A percentile compares a stretch with the other conserved stretches of the same genome.
phyloP scores from a whole-genome alignment of 2,329 filamentous ascomycete genomes.

The Metarhizium robertsii region DNA sequence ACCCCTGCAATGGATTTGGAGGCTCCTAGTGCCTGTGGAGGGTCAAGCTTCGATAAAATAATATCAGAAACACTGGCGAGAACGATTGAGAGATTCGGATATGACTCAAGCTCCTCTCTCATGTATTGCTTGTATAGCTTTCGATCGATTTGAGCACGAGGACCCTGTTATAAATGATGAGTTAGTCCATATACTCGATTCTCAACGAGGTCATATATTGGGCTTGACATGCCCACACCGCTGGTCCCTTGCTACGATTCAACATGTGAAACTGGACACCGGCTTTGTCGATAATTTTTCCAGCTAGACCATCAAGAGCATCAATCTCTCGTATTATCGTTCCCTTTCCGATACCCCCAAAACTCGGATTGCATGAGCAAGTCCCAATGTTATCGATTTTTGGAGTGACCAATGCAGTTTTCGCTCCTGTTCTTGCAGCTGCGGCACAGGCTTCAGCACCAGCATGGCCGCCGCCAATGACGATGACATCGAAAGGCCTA shows the following conservation, averaged over 20 bases:
- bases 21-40: slow-evolving; percentile 25
- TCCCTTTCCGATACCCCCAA: slow-evolving; percentile 97
- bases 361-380: slow-evolving; percentile 94
- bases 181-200: not conserved
- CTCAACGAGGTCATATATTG: not conserved
- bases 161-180: slow-evolving; percentile 42
- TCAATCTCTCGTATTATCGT: slow-evolving; percentile 94
- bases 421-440: slow-evolving; percentile 78
- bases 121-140: slow-evolving; percentile 83
- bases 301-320: slow-evolving; percentile 83
- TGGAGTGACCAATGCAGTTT: slow-evolving; percentile 83
- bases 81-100: slow-evolving; percentile 71
- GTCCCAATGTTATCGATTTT: slow-evolving; percentile 82
- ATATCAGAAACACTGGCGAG: slow-evolving; percentile 90
- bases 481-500: slow-evolving; percentile 80
- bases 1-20: slow-evolving; percentile 76
- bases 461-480: slow-evolving; percentile 92
- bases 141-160: slow-evolving; percentile 90
- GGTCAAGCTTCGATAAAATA: slow-evolving; percentile 47
- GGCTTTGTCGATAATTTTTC: slow-evolving; percentile 83
- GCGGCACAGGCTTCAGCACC: slow-evolving; percentile 90
- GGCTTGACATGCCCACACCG: slow-evolving; percentile 60
- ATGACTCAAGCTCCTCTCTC: slow-evolving; percentile 72
- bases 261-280: slow-evolving; percentile 89
- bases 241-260: slow-evolving; percentile 83